Evolutionary conservation across 371 early-diverging fungal genomes (phyloP).

Genomic region (Coemansia sp.): DNA sequence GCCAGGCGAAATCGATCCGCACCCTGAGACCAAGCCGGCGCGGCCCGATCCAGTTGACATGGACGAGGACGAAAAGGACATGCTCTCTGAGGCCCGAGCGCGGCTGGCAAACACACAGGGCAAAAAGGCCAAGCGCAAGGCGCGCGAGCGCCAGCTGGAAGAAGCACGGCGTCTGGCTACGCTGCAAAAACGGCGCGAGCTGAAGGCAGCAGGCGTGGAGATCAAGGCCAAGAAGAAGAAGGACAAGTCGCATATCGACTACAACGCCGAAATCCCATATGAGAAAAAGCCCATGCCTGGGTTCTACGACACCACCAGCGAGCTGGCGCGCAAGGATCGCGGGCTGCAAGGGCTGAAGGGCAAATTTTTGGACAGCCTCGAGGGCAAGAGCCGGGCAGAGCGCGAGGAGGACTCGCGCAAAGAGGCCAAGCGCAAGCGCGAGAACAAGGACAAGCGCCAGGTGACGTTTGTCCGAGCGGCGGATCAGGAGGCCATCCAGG

Average conservation of each 20-base stretch:
- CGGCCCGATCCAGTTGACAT: slow-evolving; percentile 98
- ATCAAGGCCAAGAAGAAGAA: slow-evolving; percentile 51
- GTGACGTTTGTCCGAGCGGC: slow-evolving; percentile 59
- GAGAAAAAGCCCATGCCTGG: slow-evolving; percentile 85
- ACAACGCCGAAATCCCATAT: slow-evolving; percentile 95
- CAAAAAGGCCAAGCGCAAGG: slow-evolving; percentile 98
- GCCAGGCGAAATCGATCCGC: slow-evolving; percentile 97
- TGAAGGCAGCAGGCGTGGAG: slow-evolving; percentile 96
- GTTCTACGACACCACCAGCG: slow-evolving; percentile 89
- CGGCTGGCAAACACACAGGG: slow-evolving; percentile 98
- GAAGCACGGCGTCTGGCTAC: slow-evolving; percentile 89
- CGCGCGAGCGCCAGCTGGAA: slow-evolving; percentile 94
- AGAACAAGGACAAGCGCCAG: slow-evolving; percentile 49
- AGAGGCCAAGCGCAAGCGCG: slow-evolving; percentile 77
- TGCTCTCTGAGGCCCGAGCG: slow-evolving; percentile 97
- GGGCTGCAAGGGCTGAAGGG: slow-evolving; percentile 54
- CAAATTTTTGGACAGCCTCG: slow-evolving; percentile 42
- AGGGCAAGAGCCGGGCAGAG: slow-evolving; percentile 53
- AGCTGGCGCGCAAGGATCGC: slow-evolving; percentile 81
- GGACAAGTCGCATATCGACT: slow-evolving; percentile 78
- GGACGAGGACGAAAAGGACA: slow-evolving; percentile 99
- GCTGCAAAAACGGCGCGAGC: slow-evolving; percentile 91
- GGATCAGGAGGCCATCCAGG: slow-evolving; percentile 38
- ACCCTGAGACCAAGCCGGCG: slow-evolving; percentile 95
- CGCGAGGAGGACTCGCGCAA: slow-evolving; percentile 68